Base-by-base conservation (phyloP, 2,329 filamentous ascomycete genomes). In the Penicillium sp. region DNA sequence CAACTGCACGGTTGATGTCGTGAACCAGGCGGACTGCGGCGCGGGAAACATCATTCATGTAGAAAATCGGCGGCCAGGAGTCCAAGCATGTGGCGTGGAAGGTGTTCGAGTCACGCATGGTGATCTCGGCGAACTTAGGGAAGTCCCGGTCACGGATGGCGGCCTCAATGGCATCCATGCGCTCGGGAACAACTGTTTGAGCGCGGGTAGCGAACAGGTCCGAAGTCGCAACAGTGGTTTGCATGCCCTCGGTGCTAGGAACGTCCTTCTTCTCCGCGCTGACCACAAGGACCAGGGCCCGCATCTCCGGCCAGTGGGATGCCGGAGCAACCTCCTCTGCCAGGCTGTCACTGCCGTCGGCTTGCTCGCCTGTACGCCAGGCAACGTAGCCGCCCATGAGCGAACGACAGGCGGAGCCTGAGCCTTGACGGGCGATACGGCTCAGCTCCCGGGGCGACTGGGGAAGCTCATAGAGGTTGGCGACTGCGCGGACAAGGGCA, bases 31-130 rank as follows among this genome's bases (percentile, higher is more conserved):
- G 80, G 51, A 98, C 88, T 5, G 91, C 90, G 1, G 91, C 89
- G 34, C 86, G 78, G 18, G 86, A 91, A 12, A 91, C 84, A 66
- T 98, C 93, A 72, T 96, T 98, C 78, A 98, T 84, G 77, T 98
- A 98, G 73, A 95, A 96, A 66, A 98, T 98, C 13, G 94, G 93
- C 39, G 94, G 93, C 73, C 89, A 90, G 1, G 93, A 97, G 68
- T 98, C 93, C 60, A 94, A 76, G 68, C 93, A 97, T 48, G 85
- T 89, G 34, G 93, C 88, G 70, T 98, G 93, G 82, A 98, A 98
- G 50, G 84, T 88, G 75, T 98, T 98, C 66, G 87, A 94, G 68
- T 98, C 93, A 68, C 84, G 85, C 90, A 96, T 98, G 12, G 93
- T 95, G 53, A 96, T 80, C 66, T 88, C 83, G 25, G 86, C 93